phyloP scores from a whole-genome alignment of 2,329 filamentous ascomycete genomes.

The Pezicula carpinea region DNA sequence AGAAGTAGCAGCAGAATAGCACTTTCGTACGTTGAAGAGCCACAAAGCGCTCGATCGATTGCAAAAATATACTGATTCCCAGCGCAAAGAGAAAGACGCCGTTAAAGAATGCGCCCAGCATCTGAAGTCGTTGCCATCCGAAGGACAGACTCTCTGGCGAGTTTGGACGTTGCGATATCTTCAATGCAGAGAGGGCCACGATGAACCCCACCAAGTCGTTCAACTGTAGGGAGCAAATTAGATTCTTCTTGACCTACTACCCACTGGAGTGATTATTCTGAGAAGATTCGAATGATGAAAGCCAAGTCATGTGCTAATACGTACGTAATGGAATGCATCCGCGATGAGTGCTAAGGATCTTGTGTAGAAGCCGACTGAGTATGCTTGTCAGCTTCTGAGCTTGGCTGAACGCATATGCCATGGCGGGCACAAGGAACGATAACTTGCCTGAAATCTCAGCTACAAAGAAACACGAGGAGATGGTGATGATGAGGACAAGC shows the following conservation, averaged over 20 bases:
- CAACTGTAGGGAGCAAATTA: conserved; percentile 38
- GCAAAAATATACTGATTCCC: conserved; percentile 67
- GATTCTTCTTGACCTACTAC: background rate
- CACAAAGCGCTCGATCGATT: conserved; percentile 68
- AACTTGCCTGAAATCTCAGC: conserved; percentile 39
- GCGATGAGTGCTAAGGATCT: conserved; percentile 67
- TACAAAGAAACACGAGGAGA: conserved; percentile 41
- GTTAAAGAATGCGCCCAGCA: conserved; percentile 77
- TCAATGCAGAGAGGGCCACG: conserved; percentile 59
- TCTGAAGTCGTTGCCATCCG: conserved; percentile 71
- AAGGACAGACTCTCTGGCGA: conserved; percentile 60
- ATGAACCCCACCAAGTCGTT: conserved; percentile 68
- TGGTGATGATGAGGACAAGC: conserved; percentile 35
- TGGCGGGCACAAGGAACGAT: background rate
- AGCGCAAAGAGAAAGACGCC: conserved; percentile 69
- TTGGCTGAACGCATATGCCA: background rate
- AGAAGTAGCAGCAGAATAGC: too few species aligned
- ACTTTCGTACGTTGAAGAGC: conserved; percentile 43
- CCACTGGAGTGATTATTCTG: background rate
- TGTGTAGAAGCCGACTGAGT: conserved; percentile 62
- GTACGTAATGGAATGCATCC: conserved; percentile 74
- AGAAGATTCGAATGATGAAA: background rate
- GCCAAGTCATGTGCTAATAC: conserved; percentile 18
- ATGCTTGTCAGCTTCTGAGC: background rate
- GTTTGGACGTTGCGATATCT: conserved; percentile 53